Conservation (phyloP, 2,329 filamentous ascomycete species). For the Trichophyton rubrum region DNA sequence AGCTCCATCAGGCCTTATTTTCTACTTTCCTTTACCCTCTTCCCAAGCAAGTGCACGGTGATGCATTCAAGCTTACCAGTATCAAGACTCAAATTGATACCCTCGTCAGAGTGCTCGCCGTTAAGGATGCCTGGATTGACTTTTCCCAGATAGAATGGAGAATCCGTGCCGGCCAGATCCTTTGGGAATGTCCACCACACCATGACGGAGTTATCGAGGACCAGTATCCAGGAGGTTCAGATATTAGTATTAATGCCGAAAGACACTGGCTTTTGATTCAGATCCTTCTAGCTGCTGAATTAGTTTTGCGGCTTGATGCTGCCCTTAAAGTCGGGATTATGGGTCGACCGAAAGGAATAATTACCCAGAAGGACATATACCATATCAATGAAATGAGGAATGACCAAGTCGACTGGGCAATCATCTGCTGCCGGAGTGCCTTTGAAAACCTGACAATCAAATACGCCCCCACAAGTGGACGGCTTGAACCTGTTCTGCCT, state of each 20-base stretch:
- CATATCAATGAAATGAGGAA: slow-evolving; percentile 37
- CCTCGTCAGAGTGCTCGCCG: slow-evolving; percentile 31
- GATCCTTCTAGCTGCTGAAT: slow-evolving; percentile 42
- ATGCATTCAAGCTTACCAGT: slow-evolving; percentile 16
- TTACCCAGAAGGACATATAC: slow-evolving; percentile 34
- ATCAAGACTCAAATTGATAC: slow-evolving; percentile 37
- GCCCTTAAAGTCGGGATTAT: slow-evolving; percentile 31
- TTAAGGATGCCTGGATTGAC: slow-evolving; percentile 36
- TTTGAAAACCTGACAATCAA: slow-evolving; percentile 39
- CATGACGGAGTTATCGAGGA: slow-evolving; percentile 20
- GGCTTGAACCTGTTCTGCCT: not conserved
- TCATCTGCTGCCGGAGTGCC: slow-evolving; percentile 42
- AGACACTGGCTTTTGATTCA: slow-evolving; percentile 45
- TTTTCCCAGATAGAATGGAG: slow-evolving; percentile 37
- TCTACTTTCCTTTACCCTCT: slow-evolving; percentile 28
- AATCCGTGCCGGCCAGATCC: slow-evolving; percentile 33
- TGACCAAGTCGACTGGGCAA: slow-evolving; percentile 45
- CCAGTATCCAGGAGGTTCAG: slow-evolving; percentile 13
- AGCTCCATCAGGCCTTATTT: slow-evolving; percentile 27
- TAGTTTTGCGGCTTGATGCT: slow-evolving; percentile 43
- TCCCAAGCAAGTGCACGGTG: slow-evolving; percentile 15
- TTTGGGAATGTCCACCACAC: slow-evolving; percentile 32
- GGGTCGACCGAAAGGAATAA: slow-evolving; percentile 27
- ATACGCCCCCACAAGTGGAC: slow-evolving; percentile 11
- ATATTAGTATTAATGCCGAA: slow-evolving; percentile 22